phyloP scores from a whole-genome alignment of 768 basidiomycete species.

The Agaricus subrufescens region DNA sequence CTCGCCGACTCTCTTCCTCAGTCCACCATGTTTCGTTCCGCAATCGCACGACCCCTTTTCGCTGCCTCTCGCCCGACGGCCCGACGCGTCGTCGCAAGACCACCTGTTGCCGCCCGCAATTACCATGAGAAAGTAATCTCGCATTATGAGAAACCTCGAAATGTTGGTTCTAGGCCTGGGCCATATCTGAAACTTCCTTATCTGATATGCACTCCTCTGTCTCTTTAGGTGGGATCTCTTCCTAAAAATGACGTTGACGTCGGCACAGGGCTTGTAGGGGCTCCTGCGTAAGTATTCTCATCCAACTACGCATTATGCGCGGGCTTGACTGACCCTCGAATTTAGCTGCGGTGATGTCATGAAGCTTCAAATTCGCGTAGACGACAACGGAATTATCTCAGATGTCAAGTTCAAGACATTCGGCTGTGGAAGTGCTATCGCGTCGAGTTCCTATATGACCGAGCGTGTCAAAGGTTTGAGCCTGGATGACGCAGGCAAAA shows the following conservation, averaged over 20 bases:
- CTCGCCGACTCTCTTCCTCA: conserved; percentile 19
- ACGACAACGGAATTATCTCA: conserved; percentile 90
- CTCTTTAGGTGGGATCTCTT: conserved; percentile 84
- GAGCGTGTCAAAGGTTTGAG: conserved; percentile 95
- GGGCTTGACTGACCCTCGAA: conserved; percentile 23
- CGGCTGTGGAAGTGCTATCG: conserved; percentile 97
- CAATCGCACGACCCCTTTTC: conserved; percentile 46
- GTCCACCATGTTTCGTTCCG: conserved; percentile 64
- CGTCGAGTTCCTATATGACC: conserved; percentile 97
- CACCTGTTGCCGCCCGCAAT: conserved; percentile 50
- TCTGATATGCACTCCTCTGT: conserved; percentile 47
- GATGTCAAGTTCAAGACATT: conserved; percentile 99
- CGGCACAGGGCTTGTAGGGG: conserved; percentile 96
- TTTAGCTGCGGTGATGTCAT: conserved; percentile 94
- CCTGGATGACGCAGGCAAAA: conserved; percentile 90
- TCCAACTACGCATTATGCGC: conserved; percentile 9
- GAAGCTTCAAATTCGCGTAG: conserved; percentile 98
- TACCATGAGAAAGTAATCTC: conserved; percentile 98
- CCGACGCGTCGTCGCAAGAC: conserved; percentile 35
- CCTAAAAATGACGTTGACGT: conserved; percentile 90
- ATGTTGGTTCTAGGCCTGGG: conserved; percentile 35
- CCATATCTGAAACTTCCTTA: conserved; percentile 26
- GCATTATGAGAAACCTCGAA: conserved; percentile 96
- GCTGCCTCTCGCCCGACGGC: conserved; percentile 39
- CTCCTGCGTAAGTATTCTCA: conserved; percentile 73